Conservation (phyloP, 2,329 filamentous ascomycete genomes). For the Cladosporium velox region DNA sequence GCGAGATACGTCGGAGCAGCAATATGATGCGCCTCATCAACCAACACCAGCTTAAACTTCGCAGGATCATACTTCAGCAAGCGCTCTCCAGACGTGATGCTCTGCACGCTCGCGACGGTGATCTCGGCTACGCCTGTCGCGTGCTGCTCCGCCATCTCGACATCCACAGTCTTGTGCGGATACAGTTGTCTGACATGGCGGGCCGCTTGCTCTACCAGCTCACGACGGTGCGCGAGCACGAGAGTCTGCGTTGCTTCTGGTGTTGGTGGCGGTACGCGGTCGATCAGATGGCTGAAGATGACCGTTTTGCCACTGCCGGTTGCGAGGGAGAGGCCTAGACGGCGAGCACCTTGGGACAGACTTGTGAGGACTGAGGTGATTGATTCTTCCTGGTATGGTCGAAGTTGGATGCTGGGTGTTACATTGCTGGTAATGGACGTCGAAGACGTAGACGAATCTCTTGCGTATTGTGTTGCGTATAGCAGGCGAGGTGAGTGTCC, state of each 20-base stretch:
- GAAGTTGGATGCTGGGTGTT: slow-evolving; percentile 51
- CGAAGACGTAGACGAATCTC: not conserved
- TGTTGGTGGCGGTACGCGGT: slow-evolving; percentile 64
- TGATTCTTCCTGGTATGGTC: slow-evolving; percentile 86
- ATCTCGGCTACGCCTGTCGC: slow-evolving; percentile 85
- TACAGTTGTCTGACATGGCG: slow-evolving; percentile 80
- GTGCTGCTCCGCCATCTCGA: slow-evolving; percentile 83
- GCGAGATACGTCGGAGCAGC: slow-evolving; percentile 79
- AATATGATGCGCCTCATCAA: slow-evolving; percentile 97
- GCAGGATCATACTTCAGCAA: slow-evolving; percentile 79
- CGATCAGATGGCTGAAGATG: slow-evolving; percentile 94
- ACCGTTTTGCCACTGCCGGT: slow-evolving; percentile 90
- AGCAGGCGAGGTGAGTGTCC: not conserved
- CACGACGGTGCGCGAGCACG: slow-evolving; percentile 87
- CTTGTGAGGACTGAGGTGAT: slow-evolving; percentile 75
- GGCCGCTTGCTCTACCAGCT: slow-evolving; percentile 92
- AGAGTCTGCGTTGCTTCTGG: slow-evolving; percentile 72
- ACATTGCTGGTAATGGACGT: not conserved
- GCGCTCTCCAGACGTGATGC: slow-evolving; percentile 73
- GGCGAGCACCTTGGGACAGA: slow-evolving; percentile 68
- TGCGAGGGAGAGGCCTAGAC: slow-evolving; percentile 79
- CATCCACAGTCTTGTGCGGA: slow-evolving; percentile 76
- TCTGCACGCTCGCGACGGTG: slow-evolving; percentile 86
- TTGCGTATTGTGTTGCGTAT: not conserved
- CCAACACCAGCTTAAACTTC: slow-evolving; percentile 84